A percentile compares a stretch with the other conserved stretches of the same genome.
phyloP scores from a whole-genome alignment of 2,329 filamentous ascomycete genomes.

The Chrysoporthe austroafricana region DNA sequence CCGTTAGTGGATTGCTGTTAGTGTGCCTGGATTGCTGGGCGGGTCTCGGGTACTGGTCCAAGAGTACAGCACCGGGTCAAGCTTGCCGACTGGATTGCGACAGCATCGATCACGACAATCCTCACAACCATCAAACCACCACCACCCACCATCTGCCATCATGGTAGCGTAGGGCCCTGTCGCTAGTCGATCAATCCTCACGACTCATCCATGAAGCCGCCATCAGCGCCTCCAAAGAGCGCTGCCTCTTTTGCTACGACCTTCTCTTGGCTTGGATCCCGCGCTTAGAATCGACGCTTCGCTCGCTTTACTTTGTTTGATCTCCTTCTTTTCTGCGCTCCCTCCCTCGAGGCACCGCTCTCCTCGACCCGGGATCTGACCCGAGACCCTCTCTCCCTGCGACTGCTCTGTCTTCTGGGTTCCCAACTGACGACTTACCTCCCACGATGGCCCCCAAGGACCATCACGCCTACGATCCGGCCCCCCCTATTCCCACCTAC shows the following conservation, averaged over 20 bases:
- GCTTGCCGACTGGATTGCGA: constrained; percentile 1
- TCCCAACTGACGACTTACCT: neutral
- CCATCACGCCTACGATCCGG: constrained; percentile 61
- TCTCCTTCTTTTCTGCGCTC: neutral
- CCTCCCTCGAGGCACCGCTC: neutral
- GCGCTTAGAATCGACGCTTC: neutral
- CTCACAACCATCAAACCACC: neutral
- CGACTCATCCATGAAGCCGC: constrained; percentile 23
- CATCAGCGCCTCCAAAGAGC: constrained; percentile 23
- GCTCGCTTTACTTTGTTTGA: neutral
- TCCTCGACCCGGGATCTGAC: neutral
- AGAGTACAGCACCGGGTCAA: neutral
- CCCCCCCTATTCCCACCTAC: constrained; percentile 81
- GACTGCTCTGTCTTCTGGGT: neutral
- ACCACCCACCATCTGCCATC: neutral
- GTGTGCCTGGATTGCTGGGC: neutral
- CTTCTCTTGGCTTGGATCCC: constrained; percentile 8
- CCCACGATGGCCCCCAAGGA: constrained; percentile 50
- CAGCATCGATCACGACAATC: neutral
- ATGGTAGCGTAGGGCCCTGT: constrained; percentile 3
- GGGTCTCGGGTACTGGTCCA: neutral
- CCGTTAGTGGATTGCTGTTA: neutral
- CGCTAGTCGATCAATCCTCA: constrained; percentile 7
- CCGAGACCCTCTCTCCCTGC: neutral
- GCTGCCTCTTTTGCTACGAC: constrained; percentile 22